phyloP scores from a whole-genome alignment of 2,329 filamentous ascomycete genomes.

The Aplosporella prunicola region DNA sequence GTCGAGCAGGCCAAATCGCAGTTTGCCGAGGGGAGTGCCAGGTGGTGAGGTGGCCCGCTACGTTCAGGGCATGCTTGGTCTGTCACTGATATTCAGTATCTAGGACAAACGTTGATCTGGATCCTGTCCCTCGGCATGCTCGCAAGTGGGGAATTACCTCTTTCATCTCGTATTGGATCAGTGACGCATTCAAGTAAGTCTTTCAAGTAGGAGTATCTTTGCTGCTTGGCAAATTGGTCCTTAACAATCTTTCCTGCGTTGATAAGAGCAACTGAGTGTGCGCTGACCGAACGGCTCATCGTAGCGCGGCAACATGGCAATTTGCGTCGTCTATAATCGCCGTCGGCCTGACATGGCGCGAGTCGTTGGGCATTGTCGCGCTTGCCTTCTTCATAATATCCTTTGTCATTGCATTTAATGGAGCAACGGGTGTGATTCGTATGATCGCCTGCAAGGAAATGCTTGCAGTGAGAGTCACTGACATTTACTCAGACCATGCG shows the following conservation, averaged over 20 bases:
- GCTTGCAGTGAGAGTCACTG: too few relatives aligned
- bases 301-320: conserved; percentile 44
- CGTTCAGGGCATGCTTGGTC: background rate
- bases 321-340: conserved; percentile 32
- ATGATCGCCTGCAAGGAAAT: conserved; percentile 2
- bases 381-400: conserved; percentile 44
- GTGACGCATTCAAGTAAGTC: conserved; percentile 40
- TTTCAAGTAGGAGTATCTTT: background rate
- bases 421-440: conserved; percentile 37
- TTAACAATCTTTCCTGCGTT: too few relatives aligned
- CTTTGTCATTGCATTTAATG: conserved; percentile 52
- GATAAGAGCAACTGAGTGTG: too few relatives aligned
- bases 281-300: conserved; percentile 9
- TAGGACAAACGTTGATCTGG: conserved; percentile 41
- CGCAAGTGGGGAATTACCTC: conserved; percentile 39
- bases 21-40: conserved; percentile 30
- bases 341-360: conserved; percentile 41
- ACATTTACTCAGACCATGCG: conserved; percentile 36
- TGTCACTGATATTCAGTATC: background rate
- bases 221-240: background rate
- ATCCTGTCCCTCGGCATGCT: conserved; percentile 35
- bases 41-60: too few relatives aligned
- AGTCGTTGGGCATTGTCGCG: conserved; percentile 45
- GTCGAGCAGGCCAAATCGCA: conserved; percentile 38
- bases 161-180: conserved; percentile 44